These are phyloP conservation scores for Aspergillus baeticus DNA, from an alignment of 495 filamentous ascomycete species.

Conservation along the genomic window DNA sequence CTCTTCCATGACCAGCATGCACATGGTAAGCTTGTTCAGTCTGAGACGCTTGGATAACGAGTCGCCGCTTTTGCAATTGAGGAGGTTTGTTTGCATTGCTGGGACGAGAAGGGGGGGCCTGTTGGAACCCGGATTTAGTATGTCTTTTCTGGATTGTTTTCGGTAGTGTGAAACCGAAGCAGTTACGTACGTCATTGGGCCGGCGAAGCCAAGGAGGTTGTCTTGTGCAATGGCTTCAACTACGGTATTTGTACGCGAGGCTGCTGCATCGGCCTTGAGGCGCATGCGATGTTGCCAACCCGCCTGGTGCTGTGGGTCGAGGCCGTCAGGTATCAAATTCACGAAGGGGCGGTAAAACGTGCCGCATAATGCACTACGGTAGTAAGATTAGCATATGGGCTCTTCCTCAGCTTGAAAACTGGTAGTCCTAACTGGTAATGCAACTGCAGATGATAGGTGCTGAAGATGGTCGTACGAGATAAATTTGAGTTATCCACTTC, in stretches of 20 bases:
- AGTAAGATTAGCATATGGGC: too few relatives aligned
- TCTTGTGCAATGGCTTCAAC: constrained; percentile 32
- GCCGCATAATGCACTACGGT: constrained; percentile 24
- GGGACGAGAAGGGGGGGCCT: constrained; percentile 39
- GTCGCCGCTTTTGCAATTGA: constrained; percentile 32
- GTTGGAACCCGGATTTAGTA: too few relatives aligned
- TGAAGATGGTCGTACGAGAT: constrained; percentile 21
- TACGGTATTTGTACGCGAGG: constrained; percentile 32
- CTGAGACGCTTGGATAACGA: constrained; percentile 31
- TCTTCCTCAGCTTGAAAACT: too few relatives aligned
- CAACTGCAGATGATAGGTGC: constrained; percentile 30
- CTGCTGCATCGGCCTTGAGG: constrained; percentile 27
- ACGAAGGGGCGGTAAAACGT: constrained; percentile 32
- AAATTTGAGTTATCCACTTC: constrained; percentile 16
- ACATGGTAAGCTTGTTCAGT: constrained; percentile 39
- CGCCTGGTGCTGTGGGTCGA: constrained; percentile 6
- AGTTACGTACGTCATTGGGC: constrained; percentile 42
- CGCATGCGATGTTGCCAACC: constrained; percentile 23
- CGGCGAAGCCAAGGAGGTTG: constrained; percentile 25
- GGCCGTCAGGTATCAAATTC: constrained; percentile 15
- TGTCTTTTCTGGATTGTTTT: too few relatives aligned
- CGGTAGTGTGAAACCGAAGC: too few relatives aligned
- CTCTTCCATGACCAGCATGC: constrained; percentile 42
- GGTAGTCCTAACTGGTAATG: constrained; percentile 44
- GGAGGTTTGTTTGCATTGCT: constrained; percentile 41